Conservation (phyloP, 202 grass and related monocot genomes). For the Carex arenaria region DNA sequence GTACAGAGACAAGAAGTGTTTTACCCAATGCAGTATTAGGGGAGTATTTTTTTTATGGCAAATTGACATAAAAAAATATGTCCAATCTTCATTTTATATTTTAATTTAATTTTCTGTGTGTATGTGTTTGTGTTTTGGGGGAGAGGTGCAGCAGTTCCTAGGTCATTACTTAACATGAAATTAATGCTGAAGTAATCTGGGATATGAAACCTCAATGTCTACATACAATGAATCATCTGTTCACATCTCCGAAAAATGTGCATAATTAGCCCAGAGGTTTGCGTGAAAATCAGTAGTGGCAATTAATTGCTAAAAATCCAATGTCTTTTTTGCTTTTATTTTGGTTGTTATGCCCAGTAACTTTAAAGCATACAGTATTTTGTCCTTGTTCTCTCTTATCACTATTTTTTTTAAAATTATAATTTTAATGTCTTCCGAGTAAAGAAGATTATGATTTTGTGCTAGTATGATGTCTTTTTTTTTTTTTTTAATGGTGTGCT, state of each 20-base stretch:
- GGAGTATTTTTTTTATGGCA: neutral
- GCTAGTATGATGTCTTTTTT: constrained; percentile 27
- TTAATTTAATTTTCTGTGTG: neutral
- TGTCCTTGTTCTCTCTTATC: neutral
- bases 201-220: neutral
- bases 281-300: neutral
- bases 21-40: neutral
- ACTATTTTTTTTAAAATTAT: neutral
- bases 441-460: constrained; percentile 49
- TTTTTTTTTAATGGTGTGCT: constrained; percentile 32
- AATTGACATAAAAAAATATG: neutral
- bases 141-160: neutral
- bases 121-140: neutral
- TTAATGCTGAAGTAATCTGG: neutral
- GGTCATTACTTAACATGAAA: neutral
- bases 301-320: neutral
- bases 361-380: neutral
- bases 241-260: neutral
- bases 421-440: neutral
- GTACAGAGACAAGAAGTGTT: neutral
- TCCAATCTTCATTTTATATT: neutral
- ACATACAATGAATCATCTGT: neutral
- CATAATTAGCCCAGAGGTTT: neutral
- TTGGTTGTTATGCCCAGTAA: neutral
- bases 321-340: neutral